A percentile compares a stretch with the other conserved stretches of the same genome.
phyloP scores from a whole-genome alignment of 2,329 filamentous ascomycete genomes.

The Sporothrix pseudoabietina region DNA sequence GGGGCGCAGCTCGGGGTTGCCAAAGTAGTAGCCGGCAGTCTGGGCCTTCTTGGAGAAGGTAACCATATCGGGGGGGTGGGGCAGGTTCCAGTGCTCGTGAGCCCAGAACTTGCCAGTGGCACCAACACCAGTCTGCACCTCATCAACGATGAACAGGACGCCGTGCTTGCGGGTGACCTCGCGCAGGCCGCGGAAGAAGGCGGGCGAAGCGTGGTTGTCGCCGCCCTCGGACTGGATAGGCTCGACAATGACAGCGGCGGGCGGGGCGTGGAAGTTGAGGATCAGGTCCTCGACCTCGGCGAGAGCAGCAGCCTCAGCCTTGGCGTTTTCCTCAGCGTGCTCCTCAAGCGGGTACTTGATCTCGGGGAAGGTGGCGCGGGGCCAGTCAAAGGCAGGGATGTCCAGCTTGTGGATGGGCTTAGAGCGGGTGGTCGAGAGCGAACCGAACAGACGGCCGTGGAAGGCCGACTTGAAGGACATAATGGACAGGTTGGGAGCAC shows the following conservation, averaged over 20 bases:
- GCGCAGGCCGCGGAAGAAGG: constrained; percentile 83
- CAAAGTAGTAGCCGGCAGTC: constrained; percentile 89
- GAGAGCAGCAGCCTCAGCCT: constrained; percentile 77
- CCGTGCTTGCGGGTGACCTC: constrained; percentile 75
- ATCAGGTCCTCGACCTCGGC: constrained; percentile 83
- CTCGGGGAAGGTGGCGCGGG: constrained; percentile 80
- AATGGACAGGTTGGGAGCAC: constrained; percentile 76
- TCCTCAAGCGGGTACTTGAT: constrained; percentile 86
- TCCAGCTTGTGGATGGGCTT: constrained; percentile 95
- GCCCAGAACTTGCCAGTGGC: constrained; percentile 96
- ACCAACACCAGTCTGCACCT: constrained; percentile 91
- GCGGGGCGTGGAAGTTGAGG: constrained; percentile 74
- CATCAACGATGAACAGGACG: constrained; percentile 86
- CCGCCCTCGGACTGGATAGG: constrained; percentile 92
- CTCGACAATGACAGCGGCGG: constrained; percentile 81
- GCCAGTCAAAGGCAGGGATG: constrained; percentile 94
- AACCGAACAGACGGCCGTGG: constrained; percentile 88
- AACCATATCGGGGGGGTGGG: constrained; percentile 83
- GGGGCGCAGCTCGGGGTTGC: constrained; percentile 74
- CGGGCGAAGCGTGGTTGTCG: constrained; percentile 87
- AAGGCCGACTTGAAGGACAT: constrained; percentile 86
- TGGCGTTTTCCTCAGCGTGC: constrained; percentile 77
- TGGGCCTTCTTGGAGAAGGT: constrained; percentile 96
- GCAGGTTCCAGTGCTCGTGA: constrained; percentile 89
- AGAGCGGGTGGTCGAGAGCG: constrained; percentile 83